phyloP scores from a whole-genome alignment of 176 grass and related monocot genomes.

The Carex myosuroides region DNA sequence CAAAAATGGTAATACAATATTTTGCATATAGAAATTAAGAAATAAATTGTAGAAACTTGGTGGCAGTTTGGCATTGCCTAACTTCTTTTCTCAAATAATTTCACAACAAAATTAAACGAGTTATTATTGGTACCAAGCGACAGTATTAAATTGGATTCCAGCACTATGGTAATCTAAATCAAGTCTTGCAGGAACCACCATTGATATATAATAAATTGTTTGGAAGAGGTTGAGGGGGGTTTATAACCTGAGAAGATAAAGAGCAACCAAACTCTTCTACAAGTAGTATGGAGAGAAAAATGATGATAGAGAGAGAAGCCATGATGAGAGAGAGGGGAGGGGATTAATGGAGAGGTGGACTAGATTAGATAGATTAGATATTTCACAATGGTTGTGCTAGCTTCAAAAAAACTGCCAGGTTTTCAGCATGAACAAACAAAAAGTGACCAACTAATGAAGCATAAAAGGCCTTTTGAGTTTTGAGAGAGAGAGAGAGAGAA shows the following conservation, averaged over 20 bases:
- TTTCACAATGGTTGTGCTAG: neutral
- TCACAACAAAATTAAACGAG: neutral
- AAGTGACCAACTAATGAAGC: neutral
- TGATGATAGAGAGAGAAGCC: conserved; percentile 5
- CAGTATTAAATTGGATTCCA: no score
- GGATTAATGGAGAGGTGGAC: neutral
- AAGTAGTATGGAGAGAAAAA: neutral
- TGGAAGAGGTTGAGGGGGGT: neutral
- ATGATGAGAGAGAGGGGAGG: neutral
- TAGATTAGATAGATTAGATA: conserved; percentile 2
- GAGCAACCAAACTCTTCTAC: neutral
- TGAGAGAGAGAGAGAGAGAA: no score
- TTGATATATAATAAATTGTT: neutral
- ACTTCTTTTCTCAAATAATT: neutral
- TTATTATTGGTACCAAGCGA: no score
- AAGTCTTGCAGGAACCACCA: neutral
- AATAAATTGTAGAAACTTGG: neutral
- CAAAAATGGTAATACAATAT: neutral
- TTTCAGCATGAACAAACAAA: conserved; percentile 14
- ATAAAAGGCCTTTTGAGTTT: neutral
- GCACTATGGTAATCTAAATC: no score
- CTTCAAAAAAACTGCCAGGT: neutral
- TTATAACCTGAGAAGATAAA: conserved; percentile 15
- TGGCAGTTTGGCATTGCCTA: neutral
- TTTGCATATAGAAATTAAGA: no score